Conservation (phyloP, 352 stramenopile species). For the Phytophthora sansomeana region DNA sequence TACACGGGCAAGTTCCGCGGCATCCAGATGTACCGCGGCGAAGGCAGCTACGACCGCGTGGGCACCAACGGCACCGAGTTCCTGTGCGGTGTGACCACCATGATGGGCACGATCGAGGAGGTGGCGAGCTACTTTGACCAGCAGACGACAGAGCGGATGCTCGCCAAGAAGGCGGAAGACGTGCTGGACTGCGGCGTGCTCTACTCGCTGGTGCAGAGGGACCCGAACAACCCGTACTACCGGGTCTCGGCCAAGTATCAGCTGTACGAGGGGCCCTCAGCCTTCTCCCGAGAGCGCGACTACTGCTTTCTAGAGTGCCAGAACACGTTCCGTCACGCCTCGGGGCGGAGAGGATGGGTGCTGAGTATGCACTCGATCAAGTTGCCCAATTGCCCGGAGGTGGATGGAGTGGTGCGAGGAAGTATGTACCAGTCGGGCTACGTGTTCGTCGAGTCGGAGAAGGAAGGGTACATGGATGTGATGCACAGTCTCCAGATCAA, state of each 20-base stretch:
- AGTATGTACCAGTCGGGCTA: constrained; percentile 88
- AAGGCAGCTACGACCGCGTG: constrained; percentile 55
- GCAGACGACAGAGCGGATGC: constrained; percentile 65
- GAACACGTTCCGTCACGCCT: constrained; percentile 80
- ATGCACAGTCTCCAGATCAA: constrained; percentile 89
- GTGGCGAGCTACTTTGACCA: constrained; percentile 77
- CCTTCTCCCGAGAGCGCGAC: constrained; percentile 66
- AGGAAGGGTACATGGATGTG: constrained; percentile 83
- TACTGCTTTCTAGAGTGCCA: constrained; percentile 85
- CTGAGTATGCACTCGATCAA: constrained; percentile 89
- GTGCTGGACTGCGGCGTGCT: constrained; percentile 73
- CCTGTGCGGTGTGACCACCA: constrained; percentile 79
- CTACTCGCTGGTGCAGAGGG: constrained; percentile 61
- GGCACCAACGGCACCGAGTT: constrained; percentile 59
- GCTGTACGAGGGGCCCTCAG: constrained; percentile 62
- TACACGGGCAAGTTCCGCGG: constrained; percentile 78
- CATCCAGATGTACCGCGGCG: constrained; percentile 85
- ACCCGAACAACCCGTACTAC: constrained; percentile 62
- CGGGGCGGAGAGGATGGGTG: constrained; percentile 73
- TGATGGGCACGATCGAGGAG: constrained; percentile 74
- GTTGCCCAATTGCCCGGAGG: constrained; percentile 71
- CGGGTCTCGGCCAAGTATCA: constrained; percentile 78
- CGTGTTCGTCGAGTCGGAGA: constrained; percentile 82
- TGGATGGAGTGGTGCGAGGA: constrained; percentile 73
- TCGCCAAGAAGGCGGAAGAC: constrained; percentile 67